Evolutionary conservation across 2,329 filamentous ascomycete genomes (phyloP), one percentile per base, ranked within the genome.

Genomic region (Cercospora sojina): DNA sequence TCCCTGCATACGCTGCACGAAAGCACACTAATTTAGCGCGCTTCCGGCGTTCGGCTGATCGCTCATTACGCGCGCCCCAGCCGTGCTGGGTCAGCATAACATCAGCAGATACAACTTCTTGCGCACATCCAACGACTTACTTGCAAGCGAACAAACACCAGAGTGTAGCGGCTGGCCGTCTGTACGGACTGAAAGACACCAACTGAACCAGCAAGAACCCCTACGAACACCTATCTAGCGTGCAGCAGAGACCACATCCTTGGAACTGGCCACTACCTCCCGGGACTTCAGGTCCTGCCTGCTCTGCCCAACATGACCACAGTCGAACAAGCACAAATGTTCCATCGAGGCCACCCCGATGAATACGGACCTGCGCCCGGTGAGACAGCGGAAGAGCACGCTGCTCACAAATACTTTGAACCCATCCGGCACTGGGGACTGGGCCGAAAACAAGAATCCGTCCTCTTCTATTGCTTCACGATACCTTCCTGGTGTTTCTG

Each of bases 351-450:
- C 13, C 61, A 66, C 29, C 64, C 68, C 16, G 64, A 61, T 56
- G 56, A 67, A 32, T 38, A 63, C n/a, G 67, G 66, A 16, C 69
- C 69, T 20, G 70, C 71, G 35, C 69, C 72, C 2, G 74, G 74
- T 62, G 74, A 76, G 66, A 74, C 70, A 4, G 67, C 67, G 29
- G 73, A 74, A 43, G 72, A 74, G 51, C 74, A 76, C 59, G 72
- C 71, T 18, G 64, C 65, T n/a, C 74, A 75, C 59, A 66, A 66
- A 59, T 35, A 67, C 49, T 70, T 69, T 57, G 32, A 67, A 23
- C 65, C 70, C 27, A 69, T 71, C 56, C 66, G 72, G 32, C 74
- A 75, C 69, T 76, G 73, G 71, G 75, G 75, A 5, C 66, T 77
- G 23, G 68, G 68, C 16, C 65, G 68, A 18, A 64, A 66, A 51